Evolutionary conservation across 1,284 basidiomycete species (phyloP).

Genomic region (Cutaneotrichosporon sp.): DNA sequence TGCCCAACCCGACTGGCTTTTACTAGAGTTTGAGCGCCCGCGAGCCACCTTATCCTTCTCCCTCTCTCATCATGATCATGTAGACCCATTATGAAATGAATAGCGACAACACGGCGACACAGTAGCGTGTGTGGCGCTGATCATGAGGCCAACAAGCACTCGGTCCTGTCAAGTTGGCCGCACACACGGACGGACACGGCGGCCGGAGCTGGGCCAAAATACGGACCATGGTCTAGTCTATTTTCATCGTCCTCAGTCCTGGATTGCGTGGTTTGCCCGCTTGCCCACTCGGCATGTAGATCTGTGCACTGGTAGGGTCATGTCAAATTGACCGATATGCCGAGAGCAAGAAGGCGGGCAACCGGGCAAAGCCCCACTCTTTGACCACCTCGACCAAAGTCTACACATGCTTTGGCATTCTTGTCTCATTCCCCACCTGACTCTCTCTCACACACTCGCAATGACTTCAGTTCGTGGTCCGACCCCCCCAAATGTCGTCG

Average conservation of each 20-base stretch:
- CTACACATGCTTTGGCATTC: neutral
- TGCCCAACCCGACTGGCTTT: constrained; percentile 48
- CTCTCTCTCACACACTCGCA: neutral
- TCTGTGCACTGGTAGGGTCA: neutral
- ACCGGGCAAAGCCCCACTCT: neutral
- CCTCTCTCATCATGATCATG: constrained; percentile 7
- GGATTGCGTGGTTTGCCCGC: neutral
- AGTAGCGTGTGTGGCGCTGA: neutral
- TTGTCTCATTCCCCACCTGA: neutral
- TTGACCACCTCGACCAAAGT: neutral
- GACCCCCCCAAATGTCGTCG: constrained; percentile 14
- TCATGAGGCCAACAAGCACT: neutral
- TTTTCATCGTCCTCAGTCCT: neutral
- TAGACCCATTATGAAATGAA: constrained; percentile 12
- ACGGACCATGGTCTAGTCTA: neutral
- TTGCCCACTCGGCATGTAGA: neutral
- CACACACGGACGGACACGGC: neutral
- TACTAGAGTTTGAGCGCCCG: constrained; percentile 26
- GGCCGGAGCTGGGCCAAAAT: neutral
- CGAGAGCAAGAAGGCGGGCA: neutral
- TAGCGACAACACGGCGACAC: neutral
- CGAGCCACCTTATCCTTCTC: neutral
- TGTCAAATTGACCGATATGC: neutral
- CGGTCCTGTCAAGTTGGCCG: neutral
- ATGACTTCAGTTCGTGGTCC: constrained; percentile 6